Evolutionary conservation across 2,329 filamentous ascomycete genomes (phyloP), one percentile per base, ranked within the genome.

Genomic region (Neoscytalidium dimidiatum): DNA sequence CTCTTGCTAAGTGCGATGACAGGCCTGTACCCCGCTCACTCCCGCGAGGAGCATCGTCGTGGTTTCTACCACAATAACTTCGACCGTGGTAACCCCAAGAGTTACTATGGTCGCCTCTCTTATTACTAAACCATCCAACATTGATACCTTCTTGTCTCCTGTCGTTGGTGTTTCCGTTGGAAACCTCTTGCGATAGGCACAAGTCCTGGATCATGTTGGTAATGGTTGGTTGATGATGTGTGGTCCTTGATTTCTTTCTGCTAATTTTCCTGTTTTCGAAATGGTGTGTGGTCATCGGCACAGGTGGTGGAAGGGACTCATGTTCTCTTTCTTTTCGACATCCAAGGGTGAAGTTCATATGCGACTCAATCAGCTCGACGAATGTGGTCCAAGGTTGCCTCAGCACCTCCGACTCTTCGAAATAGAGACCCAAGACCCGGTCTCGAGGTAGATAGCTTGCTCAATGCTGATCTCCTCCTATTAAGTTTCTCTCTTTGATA

Each of bases 41-140:
- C 52, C 1, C 43, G 63, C 8, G 53, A 65, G 5, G 56, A 65
- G n/a, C 56, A 52, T n/a, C 53, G 63, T 31, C 63, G 52, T n/a
- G 35, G 19, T 9, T 52, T 9, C 13, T 38, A 23, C 63, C 46
- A 33, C 21, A 58, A 28, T 23, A 35, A 65, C 44, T 63, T 63
- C 13, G 63, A 65, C 38, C 63, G 53, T 23, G 63, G 63, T n/a
- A 65, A 65, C 44, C 63, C 63, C 3, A 52, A 61, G 26, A 28
- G 28, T n/a, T 21, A 31, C 38, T 46, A 19, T 8, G 28, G 38
- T 26, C 41, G 26, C 17, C 3, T 46, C 17, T 9, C 8, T 19
- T 60, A 46, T 33, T 60, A 46, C 38, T 60, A 33, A 33, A 9
- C 43, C 43, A 23, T 7, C 26, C 56, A 60, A 19, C 38, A 46